These are phyloP conservation scores for Ophiostoma sp. DNA, from an alignment of 2,329 filamentous ascomycete genomes.

Conservation along the genomic window DNA sequence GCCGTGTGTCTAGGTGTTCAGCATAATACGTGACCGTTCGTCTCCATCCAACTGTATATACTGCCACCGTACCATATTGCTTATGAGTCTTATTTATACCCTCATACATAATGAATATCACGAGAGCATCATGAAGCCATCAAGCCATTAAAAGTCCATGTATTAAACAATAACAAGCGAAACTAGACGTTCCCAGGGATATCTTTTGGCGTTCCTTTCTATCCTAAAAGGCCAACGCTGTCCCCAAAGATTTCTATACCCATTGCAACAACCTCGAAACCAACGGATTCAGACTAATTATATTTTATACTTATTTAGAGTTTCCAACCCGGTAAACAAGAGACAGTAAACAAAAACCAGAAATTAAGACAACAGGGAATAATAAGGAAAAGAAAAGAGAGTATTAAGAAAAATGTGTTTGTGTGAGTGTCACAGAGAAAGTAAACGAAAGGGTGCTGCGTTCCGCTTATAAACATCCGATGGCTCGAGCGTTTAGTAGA, in stretches of 20 bases:
- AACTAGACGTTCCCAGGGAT: constrained; percentile 27
- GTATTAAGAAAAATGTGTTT: neutral
- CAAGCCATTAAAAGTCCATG: neutral
- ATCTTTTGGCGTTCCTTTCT: constrained; percentile 24
- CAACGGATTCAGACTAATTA: neutral
- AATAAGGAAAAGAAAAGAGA: neutral
- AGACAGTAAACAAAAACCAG: neutral
- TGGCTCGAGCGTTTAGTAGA: constrained; percentile 33
- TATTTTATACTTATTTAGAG: neutral
- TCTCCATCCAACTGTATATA: neutral
- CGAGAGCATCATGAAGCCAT: neutral
- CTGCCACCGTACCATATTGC: neutral
- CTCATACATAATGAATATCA: neutral
- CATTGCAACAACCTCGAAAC: neutral
- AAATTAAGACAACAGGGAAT: neutral
- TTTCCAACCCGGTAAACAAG: neutral
- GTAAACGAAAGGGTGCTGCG: too few species aligned
- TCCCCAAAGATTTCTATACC: neutral
- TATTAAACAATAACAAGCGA: constrained; percentile 25
- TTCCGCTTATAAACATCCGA: neutral
- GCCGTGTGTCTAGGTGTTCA: constrained; percentile 61
- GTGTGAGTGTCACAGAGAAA: neutral
- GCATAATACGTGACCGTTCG: neutral
- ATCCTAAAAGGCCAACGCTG: constrained; percentile 2
- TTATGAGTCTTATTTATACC: neutral